These are phyloP conservation scores for Forsythia viridissima DNA, from an alignment of 257 asterid species.

Conservation along the genomic window DNA sequence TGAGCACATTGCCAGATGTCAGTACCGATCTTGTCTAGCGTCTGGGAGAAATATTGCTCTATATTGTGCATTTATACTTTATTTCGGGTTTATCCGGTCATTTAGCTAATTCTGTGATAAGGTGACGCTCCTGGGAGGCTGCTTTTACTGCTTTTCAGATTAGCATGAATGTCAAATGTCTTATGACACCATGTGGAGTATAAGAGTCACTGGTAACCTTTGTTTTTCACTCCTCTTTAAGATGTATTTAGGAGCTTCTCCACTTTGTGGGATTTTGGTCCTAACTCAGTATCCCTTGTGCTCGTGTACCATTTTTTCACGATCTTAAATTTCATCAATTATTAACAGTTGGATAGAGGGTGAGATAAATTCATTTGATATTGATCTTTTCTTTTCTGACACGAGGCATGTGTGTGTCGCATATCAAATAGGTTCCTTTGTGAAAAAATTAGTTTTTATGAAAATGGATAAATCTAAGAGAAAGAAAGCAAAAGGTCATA, in stretches of 20 bases:
- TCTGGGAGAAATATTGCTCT: not conserved
- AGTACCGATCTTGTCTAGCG: slow-evolving; percentile 71
- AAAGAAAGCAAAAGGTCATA: not conserved
- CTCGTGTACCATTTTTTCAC: not conserved
- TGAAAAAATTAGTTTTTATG: not conserved
- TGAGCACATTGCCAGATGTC: slow-evolving; percentile 47
- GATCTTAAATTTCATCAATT: not conserved
- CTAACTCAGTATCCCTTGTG: not conserved
- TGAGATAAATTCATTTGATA: not conserved
- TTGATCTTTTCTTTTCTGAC: not conserved
- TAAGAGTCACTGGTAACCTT: not conserved
- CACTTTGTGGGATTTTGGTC: not conserved
- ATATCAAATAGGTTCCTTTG: no score
- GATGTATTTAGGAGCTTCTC: not conserved
- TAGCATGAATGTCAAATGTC: not conserved
- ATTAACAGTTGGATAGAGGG: not conserved
- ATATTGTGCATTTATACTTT: not conserved
- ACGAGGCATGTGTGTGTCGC: not conserved
- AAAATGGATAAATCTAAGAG: not conserved
- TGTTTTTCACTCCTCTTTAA: not conserved
- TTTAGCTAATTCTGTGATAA: not conserved
- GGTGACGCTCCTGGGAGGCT: not conserved
- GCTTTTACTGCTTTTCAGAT: slow-evolving; percentile 2
- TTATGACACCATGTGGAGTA: not conserved
- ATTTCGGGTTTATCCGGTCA: not conserved